Evolutionary conservation across 2,329 filamentous ascomycete species (phyloP), one percentile per base, ranked within the genome.

Genomic region (Neofusicoccum sp.): DNA sequence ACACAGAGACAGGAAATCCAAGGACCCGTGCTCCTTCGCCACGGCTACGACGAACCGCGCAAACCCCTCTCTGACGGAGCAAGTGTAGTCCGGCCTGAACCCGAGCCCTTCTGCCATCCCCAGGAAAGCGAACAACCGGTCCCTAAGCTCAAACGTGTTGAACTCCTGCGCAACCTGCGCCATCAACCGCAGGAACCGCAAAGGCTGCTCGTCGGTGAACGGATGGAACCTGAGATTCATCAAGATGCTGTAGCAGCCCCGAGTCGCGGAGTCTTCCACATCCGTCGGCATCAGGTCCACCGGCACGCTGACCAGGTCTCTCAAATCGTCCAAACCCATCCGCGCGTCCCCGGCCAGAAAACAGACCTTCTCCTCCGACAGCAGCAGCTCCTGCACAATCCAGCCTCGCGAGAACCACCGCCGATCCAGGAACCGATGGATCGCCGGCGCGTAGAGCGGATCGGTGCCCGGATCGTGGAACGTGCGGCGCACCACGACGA

Each of bases 331-430:
- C 8, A 40, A n/a, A n/a, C 36, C 16, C 8, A 40, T 11, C 36
- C 16, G 11, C 8, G 12, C 36, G 11, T 45, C 16, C 14, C 47
- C n/a, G 67, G 67, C 24, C 54, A 65, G 20, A 70, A 53, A 11
- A 61, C 61, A 45, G 69, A 67, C 59, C 64, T 65, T 41, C 43
- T 36, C 45, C 24, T 54, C 33, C 11, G 66, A 62, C 14, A 69
- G 61, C 1, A 67, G 67, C 5, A 69, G 66, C 44, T 60, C 57
- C 28, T 60, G 57, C 11, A 60, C 45, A 9, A 60, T 24, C 58
- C 44, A 60, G 44, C 16, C 47, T 12, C 58, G 43, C 5, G 44
- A 28, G 58, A 70, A 72, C 69, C 69, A 71, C 14, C 65, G 68
- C 11, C 26, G 31, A 14, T 49, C 24, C 16, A 72, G 59, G 3